Conservation (phyloP, 2,329 filamentous ascomycete species). For the Aspergillus sp. region DNA sequence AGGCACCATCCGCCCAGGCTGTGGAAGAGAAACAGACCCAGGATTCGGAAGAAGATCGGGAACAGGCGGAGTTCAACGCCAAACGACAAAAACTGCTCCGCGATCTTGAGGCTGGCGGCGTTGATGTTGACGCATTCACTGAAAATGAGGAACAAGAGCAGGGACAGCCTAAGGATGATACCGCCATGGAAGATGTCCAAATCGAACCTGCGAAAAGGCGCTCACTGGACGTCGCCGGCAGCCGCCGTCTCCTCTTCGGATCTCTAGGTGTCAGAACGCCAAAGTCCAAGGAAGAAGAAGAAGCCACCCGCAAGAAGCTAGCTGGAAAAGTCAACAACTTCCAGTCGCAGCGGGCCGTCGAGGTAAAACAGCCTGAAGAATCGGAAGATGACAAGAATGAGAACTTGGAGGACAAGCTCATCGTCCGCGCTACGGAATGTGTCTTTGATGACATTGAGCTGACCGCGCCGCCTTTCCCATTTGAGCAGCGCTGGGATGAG, state of each 20-base stretch:
- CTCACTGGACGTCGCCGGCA: slow-evolving; percentile 53
- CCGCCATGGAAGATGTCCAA: slow-evolving; percentile 5
- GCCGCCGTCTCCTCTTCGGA: slow-evolving; percentile 63
- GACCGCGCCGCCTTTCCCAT: slow-evolving; percentile 78
- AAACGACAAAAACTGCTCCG: slow-evolving; percentile 47
- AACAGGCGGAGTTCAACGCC: slow-evolving; percentile 43
- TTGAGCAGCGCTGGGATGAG: slow-evolving; percentile 80
- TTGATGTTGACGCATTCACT: slow-evolving; percentile 38
- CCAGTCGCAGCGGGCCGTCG: slow-evolving; percentile 21
- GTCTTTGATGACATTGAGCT: slow-evolving; percentile 61
- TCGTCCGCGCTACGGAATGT: slow-evolving; percentile 76
- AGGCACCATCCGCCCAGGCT: slow-evolving; percentile 15
- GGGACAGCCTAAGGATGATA: slow-evolving; percentile 3
- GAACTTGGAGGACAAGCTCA: slow-evolving; percentile 68
- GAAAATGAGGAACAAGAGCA: slow-evolving; percentile 15
- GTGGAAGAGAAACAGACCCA: slow-evolving; percentile 7
- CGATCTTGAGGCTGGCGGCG: slow-evolving; percentile 46
- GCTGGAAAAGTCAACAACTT: slow-evolving; percentile 46
- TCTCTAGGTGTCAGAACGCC: slow-evolving; percentile 64
- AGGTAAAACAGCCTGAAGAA: slow-evolving; percentile 10
- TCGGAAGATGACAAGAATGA: slow-evolving; percentile 46
- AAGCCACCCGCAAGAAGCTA: slow-evolving; percentile 54
- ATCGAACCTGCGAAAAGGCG: slow-evolving; percentile 27
- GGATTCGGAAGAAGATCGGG: slow-evolving; percentile 11
- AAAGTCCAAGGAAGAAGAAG: slow-evolving; percentile 62